Evolutionary conservation across 306 rosid species (phyloP), one percentile per base, ranked within the genome.

Genomic region (Alnus glutinosa): DNA sequence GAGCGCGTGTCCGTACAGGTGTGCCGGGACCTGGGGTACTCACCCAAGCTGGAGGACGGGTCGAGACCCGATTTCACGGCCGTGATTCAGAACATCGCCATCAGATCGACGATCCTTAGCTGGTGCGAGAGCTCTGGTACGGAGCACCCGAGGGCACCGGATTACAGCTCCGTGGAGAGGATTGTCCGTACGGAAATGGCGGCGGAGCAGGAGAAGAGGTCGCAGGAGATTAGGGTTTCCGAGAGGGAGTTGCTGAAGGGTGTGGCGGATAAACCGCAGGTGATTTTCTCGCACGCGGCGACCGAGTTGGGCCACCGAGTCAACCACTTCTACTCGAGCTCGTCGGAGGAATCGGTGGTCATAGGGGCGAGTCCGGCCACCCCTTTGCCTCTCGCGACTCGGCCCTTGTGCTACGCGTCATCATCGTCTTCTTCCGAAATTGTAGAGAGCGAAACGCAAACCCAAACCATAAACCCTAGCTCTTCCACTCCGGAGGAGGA

Each of bases 61-160:
- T 73, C 99, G 16, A 83, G 83, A 9, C 91, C 97, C 55, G 97
- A 96, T 81, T 96, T 91, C 89, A 86, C 98, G 15, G 61, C 92
- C 0, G 12, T 90, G 14, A 91, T 96, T 55, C 75, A 92, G 8
- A 96, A 96, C 73, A 36, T 83, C 36, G 90, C 89, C 58, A 85
- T 96, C 87, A 88, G 74, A 77, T 78, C 89, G 0, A 88, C 97
- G 0, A 91, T 91, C 36, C 76, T 74, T 58, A 77, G 83, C 37
- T 96, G 99, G 99, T 96, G 97, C 75, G 71, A 82, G 11, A 70
- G 55, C 0, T 74, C 91, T 57, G 83, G 74, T 1, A 28, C 69
- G 49, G 74, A 55, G 5, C 80, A 52, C 71, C 97, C 98, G 44
- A 74, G 4, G 3, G 4, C 86, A 12, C 98, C 96, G 3, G 93